Evolutionary conservation across 805 yeast genomes (phyloP).

Genomic region (Yarrowia osloensis): DNA sequence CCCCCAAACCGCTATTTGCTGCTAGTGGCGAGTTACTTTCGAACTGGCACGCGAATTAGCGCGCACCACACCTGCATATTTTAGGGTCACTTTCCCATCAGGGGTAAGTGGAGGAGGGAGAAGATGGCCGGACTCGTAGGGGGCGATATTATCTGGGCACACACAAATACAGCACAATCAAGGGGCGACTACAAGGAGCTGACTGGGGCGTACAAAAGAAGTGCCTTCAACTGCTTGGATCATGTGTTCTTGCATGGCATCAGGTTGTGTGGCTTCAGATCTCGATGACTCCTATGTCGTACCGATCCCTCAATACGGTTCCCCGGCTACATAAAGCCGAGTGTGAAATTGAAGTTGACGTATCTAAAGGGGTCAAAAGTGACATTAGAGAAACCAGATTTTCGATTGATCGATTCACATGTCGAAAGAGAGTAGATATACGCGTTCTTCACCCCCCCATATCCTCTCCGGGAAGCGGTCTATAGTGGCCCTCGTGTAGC

Average conservation of each 20-base stretch:
- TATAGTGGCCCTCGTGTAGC: background rate
- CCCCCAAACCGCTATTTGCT: background rate
- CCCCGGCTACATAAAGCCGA: constrained; percentile 8
- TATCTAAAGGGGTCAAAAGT: background rate
- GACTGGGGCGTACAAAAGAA: background rate
- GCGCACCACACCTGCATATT: constrained; percentile 15
- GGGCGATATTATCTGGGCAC: background rate
- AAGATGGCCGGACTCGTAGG: background rate
- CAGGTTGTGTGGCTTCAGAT: background rate
- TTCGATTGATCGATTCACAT: background rate
- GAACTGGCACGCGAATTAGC: background rate
- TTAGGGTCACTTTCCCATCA: background rate
- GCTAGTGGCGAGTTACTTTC: background rate
- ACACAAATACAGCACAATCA: background rate
- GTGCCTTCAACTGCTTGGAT: background rate
- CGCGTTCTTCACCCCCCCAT: background rate
- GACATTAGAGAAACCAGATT: background rate
- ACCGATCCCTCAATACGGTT: background rate
- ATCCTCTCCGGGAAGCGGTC: background rate
- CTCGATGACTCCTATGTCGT: background rate
- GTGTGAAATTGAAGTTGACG: background rate
- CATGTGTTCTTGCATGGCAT: background rate
- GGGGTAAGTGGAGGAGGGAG: constrained; percentile 5
- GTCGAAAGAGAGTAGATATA: background rate
- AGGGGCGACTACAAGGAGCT: background rate